Evolutionary conservation across 768 basidiomycete species (phyloP).

Genomic region (Tricholoma saponaceum): DNA sequence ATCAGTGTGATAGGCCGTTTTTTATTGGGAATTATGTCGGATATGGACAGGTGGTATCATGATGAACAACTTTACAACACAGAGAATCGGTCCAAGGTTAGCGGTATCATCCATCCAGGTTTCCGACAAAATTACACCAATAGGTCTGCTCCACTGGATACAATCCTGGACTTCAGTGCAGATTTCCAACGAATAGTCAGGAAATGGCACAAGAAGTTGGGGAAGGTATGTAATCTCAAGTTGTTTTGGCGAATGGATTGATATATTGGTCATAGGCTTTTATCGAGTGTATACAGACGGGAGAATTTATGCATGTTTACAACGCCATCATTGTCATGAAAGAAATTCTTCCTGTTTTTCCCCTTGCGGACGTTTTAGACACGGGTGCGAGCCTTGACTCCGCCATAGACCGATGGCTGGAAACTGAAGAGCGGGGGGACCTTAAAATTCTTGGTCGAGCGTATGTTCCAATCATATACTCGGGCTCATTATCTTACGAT

Average conservation of each 20-base stretch:
- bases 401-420: conserved; percentile 63
- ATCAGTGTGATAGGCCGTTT: conserved; percentile 65
- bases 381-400: conserved; percentile 52
- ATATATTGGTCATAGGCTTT: conserved; percentile 51
- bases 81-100: conserved; percentile 63
- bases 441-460: conserved; percentile 77
- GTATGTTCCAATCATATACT: conserved; percentile 34
- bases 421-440: conserved; percentile 79
- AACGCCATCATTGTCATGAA: conserved; percentile 94
- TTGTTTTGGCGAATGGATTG: background rate
- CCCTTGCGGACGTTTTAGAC: conserved; percentile 56
- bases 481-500: conserved; percentile 1
- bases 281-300: conserved; percentile 74
- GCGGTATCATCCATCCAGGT: conserved; percentile 64
- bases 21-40: conserved; percentile 70
- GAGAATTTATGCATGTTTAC: conserved; percentile 96
- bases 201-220: conserved; percentile 84
- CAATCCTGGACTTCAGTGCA: conserved; percentile 58
- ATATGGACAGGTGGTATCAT: conserved; percentile 75
- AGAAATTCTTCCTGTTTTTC: conserved; percentile 88
- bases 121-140: conserved; percentile 51
- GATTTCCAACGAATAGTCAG: conserved; percentile 65
- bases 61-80: conserved; percentile 72
- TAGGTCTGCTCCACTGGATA: conserved; percentile 42
- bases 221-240: conserved; percentile 42